Percentiles rank a stretch among this genome's conserved stretches.
phyloP scores from a whole-genome alignment of 306 rosid genomes.

The Prosopis cineraria region DNA sequence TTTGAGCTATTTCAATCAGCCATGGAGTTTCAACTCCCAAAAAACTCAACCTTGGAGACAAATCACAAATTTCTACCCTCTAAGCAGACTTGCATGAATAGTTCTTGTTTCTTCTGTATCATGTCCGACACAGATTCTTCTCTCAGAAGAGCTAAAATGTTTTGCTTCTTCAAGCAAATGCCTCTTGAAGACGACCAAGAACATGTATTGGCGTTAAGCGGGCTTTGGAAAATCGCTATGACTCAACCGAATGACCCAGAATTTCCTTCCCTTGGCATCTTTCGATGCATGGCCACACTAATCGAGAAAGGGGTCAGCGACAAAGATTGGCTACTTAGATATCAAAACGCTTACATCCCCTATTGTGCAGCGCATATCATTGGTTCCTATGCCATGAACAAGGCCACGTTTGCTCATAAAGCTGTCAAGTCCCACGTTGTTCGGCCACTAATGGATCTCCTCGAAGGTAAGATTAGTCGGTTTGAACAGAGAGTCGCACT shows the following conservation, averaged over 20 bases:
- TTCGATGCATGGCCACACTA: constrained; percentile 64
- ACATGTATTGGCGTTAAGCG: constrained; percentile 51
- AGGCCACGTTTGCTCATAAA: constrained; percentile 45
- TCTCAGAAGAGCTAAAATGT: constrained; percentile 42
- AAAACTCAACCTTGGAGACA: constrained; percentile 1
- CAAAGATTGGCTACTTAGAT: constrained; percentile 52
- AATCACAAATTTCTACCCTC: constrained; percentile 8
- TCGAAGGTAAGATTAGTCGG: constrained; percentile 69
- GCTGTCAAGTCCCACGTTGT: constrained; percentile 58
- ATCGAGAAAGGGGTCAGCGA: constrained; percentile 49
- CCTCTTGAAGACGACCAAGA: constrained; percentile 52
- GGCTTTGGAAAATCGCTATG: constrained; percentile 71
- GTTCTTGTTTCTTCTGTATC: constrained; percentile 66
- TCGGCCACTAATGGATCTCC: constrained; percentile 52
- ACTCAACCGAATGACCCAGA: constrained; percentile 57
- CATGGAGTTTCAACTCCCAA: constrained; percentile 1
- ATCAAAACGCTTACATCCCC: constrained; percentile 66
- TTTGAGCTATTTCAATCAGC: neutral
- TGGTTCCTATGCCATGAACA: constrained; percentile 70
- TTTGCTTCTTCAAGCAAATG: constrained; percentile 51
- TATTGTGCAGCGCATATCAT: constrained; percentile 77
- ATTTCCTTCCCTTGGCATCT: constrained; percentile 68
- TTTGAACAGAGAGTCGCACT: constrained; percentile 75
- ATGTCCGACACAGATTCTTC: constrained; percentile 55
- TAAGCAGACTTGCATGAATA: constrained; percentile 32